These are phyloP conservation scores for Pseudisothecium myosuroides DNA, from an alignment of 225 moss, liverwort and hornwort species.

Conservation along the genomic window DNA sequence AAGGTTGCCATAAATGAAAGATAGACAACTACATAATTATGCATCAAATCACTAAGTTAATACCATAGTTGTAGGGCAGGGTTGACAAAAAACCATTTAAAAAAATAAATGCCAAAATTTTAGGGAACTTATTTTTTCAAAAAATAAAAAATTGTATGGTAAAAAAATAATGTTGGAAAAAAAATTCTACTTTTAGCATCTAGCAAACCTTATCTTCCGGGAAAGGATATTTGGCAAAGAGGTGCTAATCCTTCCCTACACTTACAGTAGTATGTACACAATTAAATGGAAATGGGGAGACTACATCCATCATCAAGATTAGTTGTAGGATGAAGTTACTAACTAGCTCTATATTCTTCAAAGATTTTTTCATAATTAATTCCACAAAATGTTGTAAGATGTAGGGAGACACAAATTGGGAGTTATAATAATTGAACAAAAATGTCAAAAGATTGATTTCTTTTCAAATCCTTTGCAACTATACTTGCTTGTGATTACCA, in stretches of 20 bases:
- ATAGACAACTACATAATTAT: background rate
- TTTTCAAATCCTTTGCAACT: background rate
- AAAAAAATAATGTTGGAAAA: too few species aligned
- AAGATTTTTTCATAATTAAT: fast-evolving
- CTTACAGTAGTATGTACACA: background rate
- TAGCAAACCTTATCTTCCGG: too few species aligned
- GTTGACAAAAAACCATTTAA: too few species aligned
- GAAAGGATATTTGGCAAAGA: too few species aligned
- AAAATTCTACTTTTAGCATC: too few species aligned
- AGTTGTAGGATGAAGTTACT: too few species aligned
- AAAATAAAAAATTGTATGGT: too few species aligned
- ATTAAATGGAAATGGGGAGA: background rate
- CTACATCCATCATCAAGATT: background rate
- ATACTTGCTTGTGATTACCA: background rate
- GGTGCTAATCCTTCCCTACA: too few species aligned
- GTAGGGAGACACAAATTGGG: background rate
- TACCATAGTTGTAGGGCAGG: too few species aligned
- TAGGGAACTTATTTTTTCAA: too few species aligned
- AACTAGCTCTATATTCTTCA: too few species aligned
- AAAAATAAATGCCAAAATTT: too few species aligned
- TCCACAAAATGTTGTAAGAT: background rate
- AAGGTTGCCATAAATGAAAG: background rate
- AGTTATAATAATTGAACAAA: background rate
- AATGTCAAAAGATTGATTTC: background rate
- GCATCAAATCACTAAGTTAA: background rate